Conservation (phyloP, 169 alveolate species). For the Cryptosporidium baileyi region DNA sequence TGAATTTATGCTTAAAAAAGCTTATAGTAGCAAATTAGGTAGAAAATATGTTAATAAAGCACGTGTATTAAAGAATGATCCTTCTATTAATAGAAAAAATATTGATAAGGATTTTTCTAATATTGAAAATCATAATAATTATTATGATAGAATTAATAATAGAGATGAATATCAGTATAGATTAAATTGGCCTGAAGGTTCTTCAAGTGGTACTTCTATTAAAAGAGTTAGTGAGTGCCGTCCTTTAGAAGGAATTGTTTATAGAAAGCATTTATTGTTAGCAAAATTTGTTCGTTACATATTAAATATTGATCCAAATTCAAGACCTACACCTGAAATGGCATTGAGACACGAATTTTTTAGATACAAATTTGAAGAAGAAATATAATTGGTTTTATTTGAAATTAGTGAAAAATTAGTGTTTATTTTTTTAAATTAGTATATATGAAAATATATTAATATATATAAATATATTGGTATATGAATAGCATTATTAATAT, state of each 20-base stretch:
- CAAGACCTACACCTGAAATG: constrained; percentile 86
- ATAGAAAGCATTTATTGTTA: constrained; percentile 80
- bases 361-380: constrained; percentile 57
- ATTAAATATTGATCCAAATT: constrained; percentile 82
- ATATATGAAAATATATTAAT: no score
- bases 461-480: no score
- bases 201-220: constrained; percentile 76
- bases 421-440: no score
- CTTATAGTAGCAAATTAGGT: constrained; percentile 36
- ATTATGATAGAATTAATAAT: no score
- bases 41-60: constrained; percentile 22
- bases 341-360: constrained; percentile 86
- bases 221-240: constrained; percentile 77
- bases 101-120: background rate
- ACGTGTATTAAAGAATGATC: background rate
- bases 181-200: constrained; percentile 85
- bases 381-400: no score
- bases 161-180: constrained; percentile 8
- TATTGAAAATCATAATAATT: background rate
- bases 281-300: constrained; percentile 84
- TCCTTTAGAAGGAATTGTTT: constrained; percentile 78
- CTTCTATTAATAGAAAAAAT: background rate
- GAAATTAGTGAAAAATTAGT: no score
- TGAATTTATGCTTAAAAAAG: constrained; percentile 80
- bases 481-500: no score